A percentile compares a stretch with the other conserved stretches of the same genome.
phyloP scores from a whole-genome alignment of 208 protist genomes.

The Zelonia costaricensis region DNA sequence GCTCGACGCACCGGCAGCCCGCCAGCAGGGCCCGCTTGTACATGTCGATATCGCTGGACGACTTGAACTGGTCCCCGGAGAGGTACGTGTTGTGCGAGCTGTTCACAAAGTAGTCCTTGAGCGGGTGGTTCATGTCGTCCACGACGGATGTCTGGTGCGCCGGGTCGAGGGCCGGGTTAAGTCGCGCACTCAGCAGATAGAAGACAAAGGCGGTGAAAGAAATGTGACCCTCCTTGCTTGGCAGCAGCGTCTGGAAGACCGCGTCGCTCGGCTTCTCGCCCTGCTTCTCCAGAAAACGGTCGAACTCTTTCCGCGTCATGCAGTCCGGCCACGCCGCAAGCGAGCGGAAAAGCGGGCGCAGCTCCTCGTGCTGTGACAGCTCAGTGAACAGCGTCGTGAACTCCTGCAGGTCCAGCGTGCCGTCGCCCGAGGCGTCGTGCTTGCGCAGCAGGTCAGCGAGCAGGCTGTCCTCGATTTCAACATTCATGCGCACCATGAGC shows the following conservation, averaged over 20 bases:
- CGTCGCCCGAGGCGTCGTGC: conserved; percentile 47
- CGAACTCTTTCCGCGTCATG: conserved; percentile 52
- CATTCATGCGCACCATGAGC: conserved; percentile 47
- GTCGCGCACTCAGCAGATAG: conserved; percentile 38
- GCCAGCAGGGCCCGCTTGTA: conserved; percentile 62
- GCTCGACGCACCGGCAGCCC: conserved; percentile 82
- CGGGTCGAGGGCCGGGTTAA: conserved; percentile 39
- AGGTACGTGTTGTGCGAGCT: conserved; percentile 97
- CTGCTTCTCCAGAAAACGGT: conserved; percentile 36
- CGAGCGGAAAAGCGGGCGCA: conserved; percentile 35
- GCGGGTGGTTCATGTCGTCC: conserved; percentile 84
- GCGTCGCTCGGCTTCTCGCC: conserved; percentile 19
- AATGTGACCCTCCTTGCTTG: conserved; percentile 21
- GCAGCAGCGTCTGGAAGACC: conserved; percentile 28
- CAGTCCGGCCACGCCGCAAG: conserved; percentile 28
- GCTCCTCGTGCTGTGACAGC: conserved; percentile 39
- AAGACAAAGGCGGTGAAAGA: conserved; percentile 34
- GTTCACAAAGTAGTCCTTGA: conserved; percentile 91
- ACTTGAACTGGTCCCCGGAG: conserved; percentile 89
- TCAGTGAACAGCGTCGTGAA: conserved; percentile 50
- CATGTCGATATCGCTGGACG: conserved; percentile 49
- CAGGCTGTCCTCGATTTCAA: conserved; percentile 29
- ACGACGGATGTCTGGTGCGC: conserved; percentile 17
- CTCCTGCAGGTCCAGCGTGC: conserved; percentile 47
- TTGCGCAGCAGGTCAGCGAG: conserved; percentile 31